Percentiles rank a stretch among this genome's conserved stretches.
Conservation (phyloP, 495 filamentous ascomycete genomes). For the Aspergillus hancockii region DNA sequence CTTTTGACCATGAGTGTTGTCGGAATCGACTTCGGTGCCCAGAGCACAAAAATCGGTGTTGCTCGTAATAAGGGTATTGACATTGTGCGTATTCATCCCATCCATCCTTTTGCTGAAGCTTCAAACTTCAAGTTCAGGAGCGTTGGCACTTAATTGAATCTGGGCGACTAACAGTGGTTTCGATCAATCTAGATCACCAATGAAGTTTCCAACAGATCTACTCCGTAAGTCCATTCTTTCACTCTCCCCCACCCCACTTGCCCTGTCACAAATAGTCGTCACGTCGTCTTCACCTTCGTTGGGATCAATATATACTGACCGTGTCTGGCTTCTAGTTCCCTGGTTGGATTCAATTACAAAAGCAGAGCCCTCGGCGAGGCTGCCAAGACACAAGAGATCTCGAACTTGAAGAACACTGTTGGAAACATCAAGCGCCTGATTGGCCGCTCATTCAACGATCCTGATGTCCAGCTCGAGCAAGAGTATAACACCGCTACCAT, state of each 20-base stretch:
- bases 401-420: constrained; percentile 99
- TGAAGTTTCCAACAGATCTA: constrained; percentile 97
- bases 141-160: not conserved
- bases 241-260: not conserved
- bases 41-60: constrained; percentile 97
- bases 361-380: constrained; percentile 90
- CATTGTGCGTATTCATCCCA: constrained; percentile 71
- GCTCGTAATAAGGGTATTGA: constrained; percentile 98
- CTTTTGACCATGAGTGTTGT: constrained; percentile 67
- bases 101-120: not conserved
- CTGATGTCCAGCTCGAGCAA: constrained; percentile 89
- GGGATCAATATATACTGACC: constrained; percentile 31
- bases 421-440: constrained; percentile 86
- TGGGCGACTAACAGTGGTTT: constrained; percentile 26
- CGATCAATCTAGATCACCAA: constrained; percentile 76
- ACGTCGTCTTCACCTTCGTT: not conserved
- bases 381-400: constrained; percentile 98
- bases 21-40: constrained; percentile 93
- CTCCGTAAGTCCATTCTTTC: constrained; percentile 63
- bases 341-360: constrained; percentile 94
- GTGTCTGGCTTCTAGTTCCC: constrained; percentile 59
- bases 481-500: constrained; percentile 85
- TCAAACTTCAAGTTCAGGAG: not conserved
- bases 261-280: not conserved
- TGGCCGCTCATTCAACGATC: constrained; percentile 82